phyloP scores from a whole-genome alignment of 805 yeast species.

The Kodamaea leandrae region DNA sequence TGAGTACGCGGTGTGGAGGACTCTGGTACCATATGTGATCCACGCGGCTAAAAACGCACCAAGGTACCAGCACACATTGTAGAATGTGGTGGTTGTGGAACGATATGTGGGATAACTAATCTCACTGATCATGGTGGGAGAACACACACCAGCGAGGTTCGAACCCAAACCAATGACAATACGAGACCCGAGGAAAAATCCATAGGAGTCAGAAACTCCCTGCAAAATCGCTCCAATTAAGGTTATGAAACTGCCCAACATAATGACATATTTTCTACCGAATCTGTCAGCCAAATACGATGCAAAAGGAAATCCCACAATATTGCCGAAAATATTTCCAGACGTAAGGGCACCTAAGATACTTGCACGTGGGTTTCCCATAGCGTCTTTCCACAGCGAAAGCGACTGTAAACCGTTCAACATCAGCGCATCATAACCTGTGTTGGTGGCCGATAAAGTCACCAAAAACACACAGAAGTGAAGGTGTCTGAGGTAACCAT shows the following conservation, averaged over 20 bases:
- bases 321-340: conserved; percentile 34
- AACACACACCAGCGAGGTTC: conserved; percentile 39
- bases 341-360: conserved; percentile 22
- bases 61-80: conserved; percentile 51
- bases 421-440: conserved; percentile 30
- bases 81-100: conserved; percentile 31
- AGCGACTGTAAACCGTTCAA: conserved; percentile 51
- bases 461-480: conserved; percentile 38
- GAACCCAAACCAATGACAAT: conserved; percentile 49
- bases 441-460: conserved; percentile 47
- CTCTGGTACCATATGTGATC: conserved; percentile 47
- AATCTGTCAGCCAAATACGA: conserved; percentile 32
- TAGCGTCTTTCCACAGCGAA: conserved; percentile 37
- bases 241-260: conserved; percentile 24
- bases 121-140: conserved; percentile 51
- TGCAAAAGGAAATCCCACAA: conserved; percentile 28
- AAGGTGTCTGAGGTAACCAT: conserved; percentile 38
- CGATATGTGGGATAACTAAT: conserved; percentile 44
- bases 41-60: conserved; percentile 54
- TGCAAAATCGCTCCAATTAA: conserved; percentile 38
- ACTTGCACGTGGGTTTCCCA: conserved; percentile 24
- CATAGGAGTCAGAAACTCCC: conserved; percentile 35
- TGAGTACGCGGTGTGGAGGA: conserved; percentile 32
- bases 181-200: conserved; percentile 44
- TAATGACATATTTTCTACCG: conserved; percentile 38